Conservation (phyloP, 1,139 yeast genomes). For the Pichia sp. region DNA sequence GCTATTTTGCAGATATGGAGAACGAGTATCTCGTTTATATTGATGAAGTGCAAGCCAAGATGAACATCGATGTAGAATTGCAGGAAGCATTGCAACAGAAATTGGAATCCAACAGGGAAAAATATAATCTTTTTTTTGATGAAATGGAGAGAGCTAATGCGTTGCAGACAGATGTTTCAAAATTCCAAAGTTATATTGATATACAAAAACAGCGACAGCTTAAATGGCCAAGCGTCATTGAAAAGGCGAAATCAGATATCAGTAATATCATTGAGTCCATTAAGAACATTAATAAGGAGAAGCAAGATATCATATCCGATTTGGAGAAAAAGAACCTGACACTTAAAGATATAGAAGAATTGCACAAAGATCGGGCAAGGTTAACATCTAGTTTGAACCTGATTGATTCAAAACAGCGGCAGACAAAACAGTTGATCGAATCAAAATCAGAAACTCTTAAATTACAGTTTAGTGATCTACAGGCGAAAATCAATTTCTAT, state of each 20-base stretch:
- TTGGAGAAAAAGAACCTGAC: slow-evolving; percentile 55
- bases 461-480: slow-evolving; percentile 9
- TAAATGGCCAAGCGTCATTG: slow-evolving; percentile 59
- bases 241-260: slow-evolving; percentile 54
- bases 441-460: slow-evolving; percentile 47
- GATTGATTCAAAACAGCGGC: slow-evolving; percentile 41
- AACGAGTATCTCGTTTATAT: slow-evolving; percentile 43
- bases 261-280: slow-evolving; percentile 43
- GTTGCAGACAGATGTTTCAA: slow-evolving; percentile 64
- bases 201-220: slow-evolving; percentile 59
- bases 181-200: slow-evolving; percentile 67
- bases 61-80: slow-evolving; percentile 41
- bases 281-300: slow-evolving; percentile 41
- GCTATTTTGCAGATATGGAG: slow-evolving; percentile 52
- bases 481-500: slow-evolving; percentile 14
- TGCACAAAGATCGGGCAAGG: slow-evolving; percentile 58
- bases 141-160: slow-evolving; percentile 49
- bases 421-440: slow-evolving; percentile 36
- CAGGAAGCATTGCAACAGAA: slow-evolving; percentile 40
- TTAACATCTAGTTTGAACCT: slow-evolving; percentile 53
- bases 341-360: slow-evolving; percentile 55
- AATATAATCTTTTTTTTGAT: slow-evolving; percentile 39
- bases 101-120: slow-evolving; percentile 35
- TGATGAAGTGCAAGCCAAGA: slow-evolving; percentile 37
- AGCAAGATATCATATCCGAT: slow-evolving; percentile 42